Conservation (phyloP, 768 basidiomycete genomes). For the Leccinum variicolor region DNA sequence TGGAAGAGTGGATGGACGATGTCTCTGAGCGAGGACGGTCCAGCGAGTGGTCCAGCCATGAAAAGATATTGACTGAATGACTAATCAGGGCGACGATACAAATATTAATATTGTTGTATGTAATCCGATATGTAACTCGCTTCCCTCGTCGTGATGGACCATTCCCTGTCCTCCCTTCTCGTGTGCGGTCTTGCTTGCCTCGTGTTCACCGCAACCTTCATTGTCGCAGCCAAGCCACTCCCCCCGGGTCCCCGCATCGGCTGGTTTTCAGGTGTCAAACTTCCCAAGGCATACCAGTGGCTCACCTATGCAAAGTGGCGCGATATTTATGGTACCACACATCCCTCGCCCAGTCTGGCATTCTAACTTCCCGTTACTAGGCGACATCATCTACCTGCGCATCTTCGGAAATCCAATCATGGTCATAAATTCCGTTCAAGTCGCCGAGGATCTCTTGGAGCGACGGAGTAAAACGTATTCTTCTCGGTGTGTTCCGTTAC, state of each 20-base stretch:
- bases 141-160: not conserved
- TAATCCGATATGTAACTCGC: not conserved
- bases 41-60: slow-evolving; percentile 49
- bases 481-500: slow-evolving; percentile 28
- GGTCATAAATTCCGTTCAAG: slow-evolving; percentile 42
- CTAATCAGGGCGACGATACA: not conserved
- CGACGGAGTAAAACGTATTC: slow-evolving; percentile 44
- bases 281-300: slow-evolving; percentile 43
- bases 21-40: slow-evolving; percentile 60
- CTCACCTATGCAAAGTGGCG: slow-evolving; percentile 44
- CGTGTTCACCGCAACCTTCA: slow-evolving; percentile 11
- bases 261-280: slow-evolving; percentile 32
- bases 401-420: slow-evolving; percentile 46
- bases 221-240: slow-evolving; percentile 11
- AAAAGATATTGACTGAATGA: not conserved
- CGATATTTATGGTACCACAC: slow-evolving; percentile 36
- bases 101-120: not conserved
- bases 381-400: slow-evolving; percentile 45
- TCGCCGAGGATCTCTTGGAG: slow-evolving; percentile 43
- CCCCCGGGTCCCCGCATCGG: slow-evolving; percentile 43
- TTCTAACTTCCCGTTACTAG: slow-evolving; percentile 21
- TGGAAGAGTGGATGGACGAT: slow-evolving; percentile 89
- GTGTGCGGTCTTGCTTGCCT: slow-evolving; percentile 9
- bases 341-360: not conserved
- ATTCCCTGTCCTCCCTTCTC: not conserved